Evolutionary conservation across 1,139 yeast species (phyloP).

Genomic region (Kodamaea anthophila): DNA sequence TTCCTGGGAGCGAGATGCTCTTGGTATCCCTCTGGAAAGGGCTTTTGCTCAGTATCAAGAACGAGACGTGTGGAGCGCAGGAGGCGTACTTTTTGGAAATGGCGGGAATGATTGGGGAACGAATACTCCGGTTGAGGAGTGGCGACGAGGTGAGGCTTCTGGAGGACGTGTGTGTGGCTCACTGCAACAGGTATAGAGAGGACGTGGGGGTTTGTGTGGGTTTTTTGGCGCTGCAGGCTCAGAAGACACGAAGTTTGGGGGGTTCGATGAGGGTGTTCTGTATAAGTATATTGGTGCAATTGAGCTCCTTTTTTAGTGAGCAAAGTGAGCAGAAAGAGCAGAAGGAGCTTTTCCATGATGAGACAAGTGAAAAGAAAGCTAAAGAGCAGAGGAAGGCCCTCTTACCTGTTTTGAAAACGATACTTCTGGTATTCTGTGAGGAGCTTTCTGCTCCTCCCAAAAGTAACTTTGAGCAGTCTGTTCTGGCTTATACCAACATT

Average conservation of each 20-base stretch:
- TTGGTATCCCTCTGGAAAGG: slow-evolving; percentile 38
- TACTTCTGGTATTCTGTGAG: background rate
- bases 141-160: slow-evolving; percentile 11
- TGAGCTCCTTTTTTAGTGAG: slow-evolving; percentile 2
- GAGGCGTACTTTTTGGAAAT: slow-evolving; percentile 51
- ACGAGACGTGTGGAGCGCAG: slow-evolving; percentile 25
- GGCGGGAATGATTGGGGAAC: slow-evolving; percentile 50
- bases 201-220: background rate
- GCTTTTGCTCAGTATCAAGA: slow-evolving; percentile 30
- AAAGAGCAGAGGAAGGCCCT: background rate
- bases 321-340: slow-evolving; percentile 1
- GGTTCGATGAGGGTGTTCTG: too few species aligned
- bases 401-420: background rate
- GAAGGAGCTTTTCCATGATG: too few species aligned
- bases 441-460: too few species aligned
- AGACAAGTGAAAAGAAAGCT: too few species aligned
- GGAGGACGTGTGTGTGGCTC: slow-evolving; percentile 8
- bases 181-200: background rate
- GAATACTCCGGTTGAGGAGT: slow-evolving; percentile 30
- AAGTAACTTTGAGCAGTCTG: background rate
- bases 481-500: slow-evolving; percentile 9
- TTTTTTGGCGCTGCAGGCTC: slow-evolving; percentile 1
- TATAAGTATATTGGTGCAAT: too few species aligned
- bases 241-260: slow-evolving; percentile 1
- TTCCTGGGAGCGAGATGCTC: slow-evolving; percentile 52